These are phyloP conservation scores for Solanum medicagineum DNA, from an alignment of 257 asterid genomes.

Conservation along the genomic window DNA sequence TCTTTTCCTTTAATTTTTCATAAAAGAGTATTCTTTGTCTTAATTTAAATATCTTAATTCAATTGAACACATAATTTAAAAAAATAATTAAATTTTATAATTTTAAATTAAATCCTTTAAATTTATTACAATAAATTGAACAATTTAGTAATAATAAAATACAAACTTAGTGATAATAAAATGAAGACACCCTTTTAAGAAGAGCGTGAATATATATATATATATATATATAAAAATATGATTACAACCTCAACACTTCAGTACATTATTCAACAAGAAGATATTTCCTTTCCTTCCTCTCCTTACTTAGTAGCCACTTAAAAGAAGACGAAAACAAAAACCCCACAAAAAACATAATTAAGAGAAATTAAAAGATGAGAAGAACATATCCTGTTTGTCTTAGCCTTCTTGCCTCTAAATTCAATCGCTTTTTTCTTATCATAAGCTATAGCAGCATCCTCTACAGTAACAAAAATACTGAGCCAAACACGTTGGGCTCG, in stretches of 20 bases:
- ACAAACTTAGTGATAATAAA: too few species aligned
- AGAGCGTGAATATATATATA: too few species aligned
- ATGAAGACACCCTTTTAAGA: not conserved
- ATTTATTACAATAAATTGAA: too few species aligned
- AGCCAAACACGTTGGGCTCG: not conserved
- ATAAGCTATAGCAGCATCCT: constrained; percentile 19
- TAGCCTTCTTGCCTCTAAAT: constrained; percentile 9
- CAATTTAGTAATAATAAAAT: too few species aligned
- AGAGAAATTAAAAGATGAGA: not conserved
- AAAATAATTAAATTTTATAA: too few species aligned
- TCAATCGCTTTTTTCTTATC: constrained; percentile 4
- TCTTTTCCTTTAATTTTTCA: too few species aligned
- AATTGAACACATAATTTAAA: too few species aligned
- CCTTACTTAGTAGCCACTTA: not conserved
- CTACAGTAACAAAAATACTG: constrained; percentile 4
- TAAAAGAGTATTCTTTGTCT: too few species aligned
- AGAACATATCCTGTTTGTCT: not conserved
- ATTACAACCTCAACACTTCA: not conserved
- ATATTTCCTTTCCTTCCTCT: not conserved
- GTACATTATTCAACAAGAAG: not conserved
- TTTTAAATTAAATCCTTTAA: not conserved
- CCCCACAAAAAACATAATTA: not conserved
- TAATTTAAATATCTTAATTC: too few species aligned
- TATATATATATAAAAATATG: too few species aligned
- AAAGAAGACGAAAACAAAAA: not conserved